These are phyloP conservation scores for Ziziphus jujuba DNA, from an alignment of 306 rosid genomes.

Conservation along the genomic window DNA sequence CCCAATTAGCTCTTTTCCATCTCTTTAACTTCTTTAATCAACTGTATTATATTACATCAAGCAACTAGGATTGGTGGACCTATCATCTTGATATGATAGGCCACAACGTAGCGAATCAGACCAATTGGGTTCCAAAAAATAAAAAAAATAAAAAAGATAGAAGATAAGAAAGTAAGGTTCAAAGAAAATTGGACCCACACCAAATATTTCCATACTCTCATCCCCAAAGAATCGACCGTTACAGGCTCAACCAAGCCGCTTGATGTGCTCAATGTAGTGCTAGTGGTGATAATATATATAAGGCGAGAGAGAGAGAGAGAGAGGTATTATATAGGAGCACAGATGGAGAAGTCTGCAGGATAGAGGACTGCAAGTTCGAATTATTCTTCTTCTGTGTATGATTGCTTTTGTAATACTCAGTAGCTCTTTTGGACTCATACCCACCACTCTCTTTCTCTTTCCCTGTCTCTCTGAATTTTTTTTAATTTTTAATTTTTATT, in stretches of 20 bases:
- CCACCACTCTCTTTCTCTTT: conserved; percentile 20
- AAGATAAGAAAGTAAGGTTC: not conserved
- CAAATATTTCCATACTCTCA: not conserved
- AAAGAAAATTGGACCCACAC: conserved; percentile 34
- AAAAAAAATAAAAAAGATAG: not conserved
- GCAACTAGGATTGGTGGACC: conserved; percentile 16
- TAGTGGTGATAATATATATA: conserved; percentile 29
- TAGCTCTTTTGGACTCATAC: conserved; percentile 62
- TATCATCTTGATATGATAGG: not conserved
- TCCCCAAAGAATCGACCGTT: conserved; percentile 49
- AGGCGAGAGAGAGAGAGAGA: no score
- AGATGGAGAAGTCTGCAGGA: conserved; percentile 56
- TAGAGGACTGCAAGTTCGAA: conserved; percentile 81
- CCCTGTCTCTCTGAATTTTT: not conserved
- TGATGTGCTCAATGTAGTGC: not conserved
- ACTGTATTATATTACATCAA: conserved; percentile 7
- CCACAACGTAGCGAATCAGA: conserved; percentile 21
- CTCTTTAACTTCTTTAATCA: not conserved
- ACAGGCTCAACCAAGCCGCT: conserved; percentile 26
- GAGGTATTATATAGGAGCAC: conserved; percentile 10
- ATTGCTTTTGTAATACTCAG: conserved; percentile 65
- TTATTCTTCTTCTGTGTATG: conserved; percentile 86
- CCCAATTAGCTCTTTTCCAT: not conserved
- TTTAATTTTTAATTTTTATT: not conserved
- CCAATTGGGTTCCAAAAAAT: not conserved